Base-by-base conservation (phyloP, 805 yeast species). In the Tetrapisispora iriomotensis region DNA sequence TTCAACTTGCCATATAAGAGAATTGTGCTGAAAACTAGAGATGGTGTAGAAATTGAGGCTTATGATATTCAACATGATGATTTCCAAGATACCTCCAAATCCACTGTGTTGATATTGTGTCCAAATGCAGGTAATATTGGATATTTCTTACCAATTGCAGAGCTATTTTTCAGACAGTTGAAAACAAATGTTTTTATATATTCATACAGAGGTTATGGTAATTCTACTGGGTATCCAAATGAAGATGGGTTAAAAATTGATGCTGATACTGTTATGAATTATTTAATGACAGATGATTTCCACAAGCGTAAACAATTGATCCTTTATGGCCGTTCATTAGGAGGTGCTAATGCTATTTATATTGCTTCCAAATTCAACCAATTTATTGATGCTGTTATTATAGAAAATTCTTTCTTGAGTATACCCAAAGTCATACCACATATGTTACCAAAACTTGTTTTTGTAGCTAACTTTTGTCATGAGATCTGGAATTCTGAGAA, bases 101-200 rank as follows among this genome's bases (percentile, higher is more conserved):
- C 72, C 46, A 82, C 96, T 0, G 71, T 88, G 14, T 53, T 92
- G 25, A 70, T 92, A n/a, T 67, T 87, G 38, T 78, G 87, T 36
- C 97, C 97, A 6, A 90, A 90, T 61, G 96, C 96, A 3, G 97
- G 97, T 7, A 90, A 92, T 58, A 90, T 90, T 47, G 96, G 97
- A 18, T 86, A 85, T 54, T 79, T 82, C 23, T 62, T 90, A 38
- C 94, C 96, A 1, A 74, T 85, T 9, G 94, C 82, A 4, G 68
- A 77, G 34, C 60, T 79, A 9, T 77, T 88, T 45, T 83, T 75
- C 59, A 62, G 67, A 35, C 60, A 67, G 23, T 70, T 80, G 60
- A 74, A 77, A 8, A 76, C 77, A 60, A 86, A 87, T 58, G 95
- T 86, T 3, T 72, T 88, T 36, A 75, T 84, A 3, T 81, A 84